Base-by-base conservation (phyloP, 140 eudicot species). In the Flaveria floridana region DNA sequence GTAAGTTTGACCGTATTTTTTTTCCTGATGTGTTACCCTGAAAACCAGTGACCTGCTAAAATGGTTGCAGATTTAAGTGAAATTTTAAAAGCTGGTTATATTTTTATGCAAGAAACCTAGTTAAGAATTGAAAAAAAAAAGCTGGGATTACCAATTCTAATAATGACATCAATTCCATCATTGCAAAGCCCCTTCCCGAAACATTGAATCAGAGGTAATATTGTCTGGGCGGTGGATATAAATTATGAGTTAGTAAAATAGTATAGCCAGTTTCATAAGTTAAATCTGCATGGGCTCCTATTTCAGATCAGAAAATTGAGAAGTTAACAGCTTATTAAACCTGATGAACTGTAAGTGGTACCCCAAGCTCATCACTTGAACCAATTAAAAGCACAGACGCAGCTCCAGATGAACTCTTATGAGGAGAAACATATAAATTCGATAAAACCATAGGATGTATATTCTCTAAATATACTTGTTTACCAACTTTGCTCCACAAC, bases 341-440 rank as follows among this genome's bases (percentile, higher is more conserved):
- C 99, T 94, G 99, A 78, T 94, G 87, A 81, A 90, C 84, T n/a
- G 97, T 88, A 72, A 94, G 81, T n/a, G 99, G 99, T 64, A 90
- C 83, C 53, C 99, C 99, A 82, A 94, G 96, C 85, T 88, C 99
- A 48, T 94, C 97, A 74, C 97, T 86, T 52, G 96, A 94, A 80
- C 99, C 95, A 86, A 94, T 84, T 69, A 94, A 83, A 46, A 94
- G 87, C 75, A 94, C 99, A 75, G 99, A 83, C 30, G 99, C 96
- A 59, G 99, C 96, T 70, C 84, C 83, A 77, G 90, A 86, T 75
- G 99, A 88, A 82, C 86, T 90, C 69, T 88, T 90, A 73, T 84
- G 86, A 74, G 96, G 93, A 80, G 91, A 80, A 84, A 84, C 81
- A 26, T 78, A 82, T 72, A 94, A 57, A 81, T 90, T 94, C 63